These are phyloP conservation scores for Beauveria asiatica DNA, from an alignment of 2,329 filamentous ascomycete species.

Conservation along the genomic window DNA sequence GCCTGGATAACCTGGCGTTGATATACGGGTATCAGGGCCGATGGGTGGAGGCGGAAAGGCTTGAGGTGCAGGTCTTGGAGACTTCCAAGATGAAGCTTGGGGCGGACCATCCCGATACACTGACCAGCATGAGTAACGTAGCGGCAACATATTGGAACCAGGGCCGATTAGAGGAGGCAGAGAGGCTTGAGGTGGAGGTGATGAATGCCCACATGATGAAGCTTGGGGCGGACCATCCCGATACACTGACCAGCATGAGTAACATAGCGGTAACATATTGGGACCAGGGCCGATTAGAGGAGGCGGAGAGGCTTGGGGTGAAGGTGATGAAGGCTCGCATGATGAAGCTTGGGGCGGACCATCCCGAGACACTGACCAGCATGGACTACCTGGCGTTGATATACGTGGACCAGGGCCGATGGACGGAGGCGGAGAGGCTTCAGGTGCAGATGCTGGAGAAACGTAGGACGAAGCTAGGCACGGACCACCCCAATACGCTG, in stretches of 20 bases:
- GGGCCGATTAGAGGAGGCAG: background rate
- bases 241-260: background rate
- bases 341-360: conserved; percentile 1
- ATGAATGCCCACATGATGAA: fast-evolving
- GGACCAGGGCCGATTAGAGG: background rate
- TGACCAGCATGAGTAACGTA: fast-evolving
- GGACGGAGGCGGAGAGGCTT: background rate
- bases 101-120: no score
- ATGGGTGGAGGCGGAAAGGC: conserved; percentile 5
- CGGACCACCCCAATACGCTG: conserved; percentile 7
- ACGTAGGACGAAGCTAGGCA: background rate
- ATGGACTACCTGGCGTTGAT: conserved; percentile 10
- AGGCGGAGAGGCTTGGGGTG: conserved; percentile 9
- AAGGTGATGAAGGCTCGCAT: background rate
- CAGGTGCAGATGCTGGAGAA: no score
- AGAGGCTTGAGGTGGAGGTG: conserved; percentile 9
- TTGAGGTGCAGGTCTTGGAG: no score
- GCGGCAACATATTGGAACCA: fast-evolving
- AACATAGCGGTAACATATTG: background rate
- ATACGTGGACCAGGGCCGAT: background rate
- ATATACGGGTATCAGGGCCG: conserved; percentile 4
- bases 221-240: background rate
- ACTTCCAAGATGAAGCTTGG: no score
- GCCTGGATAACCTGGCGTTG: conserved; percentile 11
- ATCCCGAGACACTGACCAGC: conserved; percentile 14